These are phyloP conservation scores for Talaromyces proteolyticus DNA, from an alignment of 495 filamentous ascomycete species.

Conservation along the genomic window DNA sequence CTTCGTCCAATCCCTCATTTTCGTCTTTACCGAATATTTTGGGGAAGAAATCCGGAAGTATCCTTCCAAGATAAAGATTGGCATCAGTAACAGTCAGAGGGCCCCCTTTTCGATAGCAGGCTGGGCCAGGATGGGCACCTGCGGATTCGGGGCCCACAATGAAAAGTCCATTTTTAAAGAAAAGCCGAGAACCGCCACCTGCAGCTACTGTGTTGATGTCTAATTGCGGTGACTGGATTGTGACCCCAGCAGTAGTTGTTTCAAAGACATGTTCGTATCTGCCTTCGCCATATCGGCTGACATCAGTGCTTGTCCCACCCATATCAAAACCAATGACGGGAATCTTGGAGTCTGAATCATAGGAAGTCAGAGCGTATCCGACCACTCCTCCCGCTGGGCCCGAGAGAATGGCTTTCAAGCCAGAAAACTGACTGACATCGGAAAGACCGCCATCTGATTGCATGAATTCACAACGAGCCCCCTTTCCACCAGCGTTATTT, in stretches of 20 bases:
- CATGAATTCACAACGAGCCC: conserved; percentile 39
- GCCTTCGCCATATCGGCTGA: conserved; percentile 76
- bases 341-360: conserved; percentile 69
- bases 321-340: conserved; percentile 90
- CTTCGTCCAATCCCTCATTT: conserved; percentile 66
- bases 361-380: conserved; percentile 79
- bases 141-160: conserved; percentile 83
- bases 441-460: conserved; percentile 35
- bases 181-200: conserved; percentile 79
- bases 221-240: conserved; percentile 79
- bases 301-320: conserved; percentile 81
- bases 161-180: conserved; percentile 80
- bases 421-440: conserved; percentile 33
- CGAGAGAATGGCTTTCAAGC: conserved; percentile 40
- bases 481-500: conserved; percentile 52
- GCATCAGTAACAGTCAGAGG: conserved; percentile 83
- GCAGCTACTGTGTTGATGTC: conserved; percentile 91
- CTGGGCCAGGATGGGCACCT: conserved; percentile 77
- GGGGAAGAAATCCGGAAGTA: conserved; percentile 83
- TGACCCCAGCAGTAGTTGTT: conserved; percentile 84
- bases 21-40: conserved; percentile 86
- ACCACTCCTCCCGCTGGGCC: conserved; percentile 58
- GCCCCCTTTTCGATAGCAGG: conserved; percentile 82
- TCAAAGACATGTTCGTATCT: conserved; percentile 90
- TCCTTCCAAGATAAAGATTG: conserved; percentile 70